phyloP scores from a whole-genome alignment of 2,329 filamentous ascomycete genomes.

The Graphium sp. region DNA sequence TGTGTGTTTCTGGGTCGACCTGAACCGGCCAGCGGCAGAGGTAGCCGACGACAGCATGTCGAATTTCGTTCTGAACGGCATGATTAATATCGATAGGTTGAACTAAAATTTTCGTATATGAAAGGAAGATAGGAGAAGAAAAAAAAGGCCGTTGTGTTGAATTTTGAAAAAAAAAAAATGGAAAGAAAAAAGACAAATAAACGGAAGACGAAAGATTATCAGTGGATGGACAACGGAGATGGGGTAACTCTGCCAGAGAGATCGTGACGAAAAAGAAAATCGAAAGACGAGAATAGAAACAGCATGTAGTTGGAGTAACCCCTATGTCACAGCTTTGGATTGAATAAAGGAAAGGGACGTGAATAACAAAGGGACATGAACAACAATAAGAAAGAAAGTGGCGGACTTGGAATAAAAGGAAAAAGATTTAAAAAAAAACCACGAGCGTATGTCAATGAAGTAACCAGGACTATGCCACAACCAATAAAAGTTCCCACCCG shows the following conservation, averaged over 20 bases:
- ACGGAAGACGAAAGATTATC: neutral
- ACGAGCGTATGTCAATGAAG: neutral
- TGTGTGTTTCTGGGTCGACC: neutral
- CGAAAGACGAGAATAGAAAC: neutral
- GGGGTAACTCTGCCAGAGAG: no score
- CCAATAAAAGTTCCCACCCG: no score
- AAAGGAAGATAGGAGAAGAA: neutral
- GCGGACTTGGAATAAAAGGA: no score
- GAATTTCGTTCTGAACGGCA: neutral
- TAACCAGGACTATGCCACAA: neutral
- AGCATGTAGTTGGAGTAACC: neutral
- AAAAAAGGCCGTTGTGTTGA: neutral
- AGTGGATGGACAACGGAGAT: no score
- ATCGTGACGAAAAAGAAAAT: neutral
- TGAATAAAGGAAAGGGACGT: neutral
- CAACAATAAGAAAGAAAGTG: no score
- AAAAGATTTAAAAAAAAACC: slow-evolving; percentile 1
- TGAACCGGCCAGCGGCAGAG: neutral
- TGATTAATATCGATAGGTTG: neutral
- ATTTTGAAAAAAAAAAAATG: neutral
- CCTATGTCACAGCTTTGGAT: neutral
- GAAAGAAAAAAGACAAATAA: neutral
- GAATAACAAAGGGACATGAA: neutral
- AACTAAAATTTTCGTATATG: neutral
- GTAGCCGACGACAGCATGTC: no score